Evolutionary conservation across 768 basidiomycete genomes (phyloP).

Genomic region (Pisolithus albus): DNA sequence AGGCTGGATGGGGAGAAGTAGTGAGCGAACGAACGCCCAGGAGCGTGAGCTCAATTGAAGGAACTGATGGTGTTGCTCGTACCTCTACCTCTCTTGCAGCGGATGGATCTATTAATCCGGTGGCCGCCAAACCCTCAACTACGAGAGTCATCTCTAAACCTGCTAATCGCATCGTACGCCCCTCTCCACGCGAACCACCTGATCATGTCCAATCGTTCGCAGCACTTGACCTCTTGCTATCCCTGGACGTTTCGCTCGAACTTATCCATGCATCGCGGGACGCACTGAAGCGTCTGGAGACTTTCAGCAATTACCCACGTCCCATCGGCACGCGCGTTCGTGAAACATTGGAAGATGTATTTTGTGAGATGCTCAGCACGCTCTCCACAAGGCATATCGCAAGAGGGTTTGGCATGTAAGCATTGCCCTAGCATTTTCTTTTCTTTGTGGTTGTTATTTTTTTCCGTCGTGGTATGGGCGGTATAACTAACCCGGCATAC

Average conservation of each 20-base stretch:
- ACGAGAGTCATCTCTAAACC: neutral
- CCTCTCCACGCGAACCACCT: neutral
- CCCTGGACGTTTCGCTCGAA: constrained; percentile 84
- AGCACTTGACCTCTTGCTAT: constrained; percentile 80
- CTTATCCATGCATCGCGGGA: constrained; percentile 93
- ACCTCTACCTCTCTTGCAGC: neutral
- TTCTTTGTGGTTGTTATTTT: neutral
- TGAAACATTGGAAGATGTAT: constrained; percentile 92
- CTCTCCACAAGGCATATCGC: constrained; percentile 73
- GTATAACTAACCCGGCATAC: neutral
- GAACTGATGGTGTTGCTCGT: neutral
- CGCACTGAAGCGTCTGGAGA: constrained; percentile 85
- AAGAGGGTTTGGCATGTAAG: constrained; percentile 72
- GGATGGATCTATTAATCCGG: neutral
- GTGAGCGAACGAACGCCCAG: neutral
- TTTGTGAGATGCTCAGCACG: constrained; percentile 75
- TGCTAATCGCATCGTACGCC: neutral
- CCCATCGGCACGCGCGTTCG: constrained; percentile 80
- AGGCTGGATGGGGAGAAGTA: constrained; percentile 22
- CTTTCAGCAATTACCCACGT: constrained; percentile 82
- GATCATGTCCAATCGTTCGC: constrained; percentile 14
- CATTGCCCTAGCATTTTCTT: constrained; percentile 1
- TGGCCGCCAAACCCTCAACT: neutral
- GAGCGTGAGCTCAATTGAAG: neutral
- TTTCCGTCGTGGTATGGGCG: neutral